Percentiles rank a stretch among this genome's conserved stretches.
Conservation (phyloP, 2,329 filamentous ascomycete genomes). For the Cyphellophora attinorum region DNA sequence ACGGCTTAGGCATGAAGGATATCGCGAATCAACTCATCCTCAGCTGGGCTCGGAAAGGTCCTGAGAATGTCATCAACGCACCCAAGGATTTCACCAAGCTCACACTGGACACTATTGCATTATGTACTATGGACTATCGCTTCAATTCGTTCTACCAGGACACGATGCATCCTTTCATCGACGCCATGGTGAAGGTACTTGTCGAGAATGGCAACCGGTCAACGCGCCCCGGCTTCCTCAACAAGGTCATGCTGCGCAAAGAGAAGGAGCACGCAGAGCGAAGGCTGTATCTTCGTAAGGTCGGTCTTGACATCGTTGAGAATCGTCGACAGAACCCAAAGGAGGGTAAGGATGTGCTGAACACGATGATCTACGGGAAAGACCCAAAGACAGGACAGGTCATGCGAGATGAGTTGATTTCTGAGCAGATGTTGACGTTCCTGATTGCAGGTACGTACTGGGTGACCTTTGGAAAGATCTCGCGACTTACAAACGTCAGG, state of each 20-base stretch:
- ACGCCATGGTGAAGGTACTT: constrained; percentile 57
- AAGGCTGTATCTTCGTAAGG: constrained; percentile 13
- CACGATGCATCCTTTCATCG: constrained; percentile 59
- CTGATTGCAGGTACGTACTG: constrained; percentile 39
- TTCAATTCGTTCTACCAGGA: constrained; percentile 69
- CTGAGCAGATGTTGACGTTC: constrained; percentile 62
- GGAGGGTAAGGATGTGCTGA: constrained; percentile 49
- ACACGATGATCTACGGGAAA: constrained; percentile 47
- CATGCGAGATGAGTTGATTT: constrained; percentile 50
- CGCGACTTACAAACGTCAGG: no score
- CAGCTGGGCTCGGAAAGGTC: constrained; percentile 41
- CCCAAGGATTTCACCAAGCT: constrained; percentile 64
- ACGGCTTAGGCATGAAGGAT: constrained; percentile 20
- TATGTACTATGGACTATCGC: constrained; percentile 61
- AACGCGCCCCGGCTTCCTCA: constrained; percentile 33
- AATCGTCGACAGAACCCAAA: constrained; percentile 44
- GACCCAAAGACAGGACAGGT: constrained; percentile 53
- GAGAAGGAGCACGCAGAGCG: constrained; percentile 14
- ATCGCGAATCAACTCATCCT: constrained; percentile 29
- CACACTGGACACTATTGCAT: constrained; percentile 61
- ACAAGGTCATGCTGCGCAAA: constrained; percentile 6
- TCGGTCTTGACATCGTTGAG: constrained; percentile 42
- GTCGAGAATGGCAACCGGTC: constrained; percentile 43
- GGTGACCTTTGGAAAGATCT: no score
- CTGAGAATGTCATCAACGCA: constrained; percentile 46